These are phyloP conservation scores for Eimeria falciformis DNA, from an alignment of 169 alveolate genomes.

Conservation along the genomic window DNA sequence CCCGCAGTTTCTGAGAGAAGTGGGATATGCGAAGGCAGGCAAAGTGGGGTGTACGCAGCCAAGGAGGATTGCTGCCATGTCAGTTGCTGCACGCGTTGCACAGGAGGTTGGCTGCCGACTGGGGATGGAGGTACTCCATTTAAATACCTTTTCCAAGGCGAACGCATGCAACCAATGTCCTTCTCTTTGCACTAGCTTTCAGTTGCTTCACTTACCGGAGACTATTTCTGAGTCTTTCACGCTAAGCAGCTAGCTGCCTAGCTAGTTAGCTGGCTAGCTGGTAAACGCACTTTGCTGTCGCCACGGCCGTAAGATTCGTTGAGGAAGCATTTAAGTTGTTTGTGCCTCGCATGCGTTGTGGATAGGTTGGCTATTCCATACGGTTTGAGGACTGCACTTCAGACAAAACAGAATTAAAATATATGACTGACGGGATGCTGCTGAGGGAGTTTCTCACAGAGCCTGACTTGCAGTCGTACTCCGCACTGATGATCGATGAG, in stretches of 20 bases:
- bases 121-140: conserved; percentile 94
- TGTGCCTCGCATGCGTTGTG: no score
- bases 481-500: conserved; percentile 98
- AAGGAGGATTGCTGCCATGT: conserved; percentile 99
- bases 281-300: not conserved
- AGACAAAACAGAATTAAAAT: conserved; percentile 96
- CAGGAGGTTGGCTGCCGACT: conserved; percentile 97
- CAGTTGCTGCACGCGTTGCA: conserved; percentile 99
- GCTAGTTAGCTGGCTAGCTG: not conserved
- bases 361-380: conserved; percentile 89
- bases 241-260: not conserved
- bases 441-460: conserved; percentile 97
- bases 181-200: no score
- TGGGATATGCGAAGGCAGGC: conserved; percentile 96
- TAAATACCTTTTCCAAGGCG: no score
- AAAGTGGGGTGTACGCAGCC: conserved; percentile 99
- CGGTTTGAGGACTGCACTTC: conserved; percentile 99
- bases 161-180: no score
- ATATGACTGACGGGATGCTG: conserved; percentile 99
- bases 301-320: not conserved
- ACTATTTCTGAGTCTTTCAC: no score
- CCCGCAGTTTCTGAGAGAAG: conserved; percentile 97
- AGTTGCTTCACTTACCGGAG: no score
- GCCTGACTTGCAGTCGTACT: conserved; percentile 95
- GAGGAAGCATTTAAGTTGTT: no score